phyloP scores from a whole-genome alignment of 2,329 filamentous ascomycete species.

The Botrytis cinerea region DNA sequence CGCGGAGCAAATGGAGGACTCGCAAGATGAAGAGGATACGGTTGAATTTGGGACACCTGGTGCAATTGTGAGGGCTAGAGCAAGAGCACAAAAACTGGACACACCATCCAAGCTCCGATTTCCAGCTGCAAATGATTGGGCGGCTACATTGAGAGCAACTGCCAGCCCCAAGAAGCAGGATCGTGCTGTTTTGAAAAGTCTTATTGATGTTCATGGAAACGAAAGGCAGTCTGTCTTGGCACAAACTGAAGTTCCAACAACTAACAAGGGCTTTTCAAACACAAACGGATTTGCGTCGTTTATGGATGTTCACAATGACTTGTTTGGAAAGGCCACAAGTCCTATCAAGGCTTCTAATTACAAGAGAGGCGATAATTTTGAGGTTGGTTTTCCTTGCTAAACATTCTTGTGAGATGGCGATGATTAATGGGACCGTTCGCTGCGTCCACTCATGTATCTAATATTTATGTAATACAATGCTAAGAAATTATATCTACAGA shows the following conservation, averaged over 20 bases:
- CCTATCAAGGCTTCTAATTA: slow-evolving; percentile 56
- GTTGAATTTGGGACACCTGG: slow-evolving; percentile 52
- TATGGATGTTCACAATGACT: slow-evolving; percentile 94
- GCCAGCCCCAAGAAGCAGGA: slow-evolving; percentile 93
- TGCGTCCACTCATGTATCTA: slow-evolving; percentile 43
- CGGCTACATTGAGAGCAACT: slow-evolving; percentile 88
- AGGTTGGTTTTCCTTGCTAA: slow-evolving; percentile 73
- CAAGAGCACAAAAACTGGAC: slow-evolving; percentile 62
- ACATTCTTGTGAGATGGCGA: slow-evolving; percentile 24
- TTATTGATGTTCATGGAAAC: slow-evolving; percentile 43
- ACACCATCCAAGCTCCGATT: slow-evolving; percentile 62
- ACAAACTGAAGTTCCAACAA: slow-evolving; percentile 47
- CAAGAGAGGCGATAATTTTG: slow-evolving; percentile 69
- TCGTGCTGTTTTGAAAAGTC: slow-evolving; percentile 66
- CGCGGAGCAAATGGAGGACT: slow-evolving; percentile 68
- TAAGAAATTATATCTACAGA: slow-evolving; percentile 62
- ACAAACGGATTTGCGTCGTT: slow-evolving; percentile 76
- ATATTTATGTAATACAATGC: slow-evolving; percentile 44
- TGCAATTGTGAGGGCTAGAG: slow-evolving; percentile 62
- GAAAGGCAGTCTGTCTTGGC: slow-evolving; percentile 53
- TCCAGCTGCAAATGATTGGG: slow-evolving; percentile 77
- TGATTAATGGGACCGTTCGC: slow-evolving; percentile 37
- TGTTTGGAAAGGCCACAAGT: slow-evolving; percentile 74
- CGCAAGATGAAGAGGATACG: slow-evolving; percentile 48
- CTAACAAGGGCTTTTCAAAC: slow-evolving; percentile 36